Percentiles rank a stretch among this genome's conserved stretches.
These are phyloP conservation scores for Candida germanica DNA, from an alignment of 805 yeast genomes.

Conservation along the genomic window DNA sequence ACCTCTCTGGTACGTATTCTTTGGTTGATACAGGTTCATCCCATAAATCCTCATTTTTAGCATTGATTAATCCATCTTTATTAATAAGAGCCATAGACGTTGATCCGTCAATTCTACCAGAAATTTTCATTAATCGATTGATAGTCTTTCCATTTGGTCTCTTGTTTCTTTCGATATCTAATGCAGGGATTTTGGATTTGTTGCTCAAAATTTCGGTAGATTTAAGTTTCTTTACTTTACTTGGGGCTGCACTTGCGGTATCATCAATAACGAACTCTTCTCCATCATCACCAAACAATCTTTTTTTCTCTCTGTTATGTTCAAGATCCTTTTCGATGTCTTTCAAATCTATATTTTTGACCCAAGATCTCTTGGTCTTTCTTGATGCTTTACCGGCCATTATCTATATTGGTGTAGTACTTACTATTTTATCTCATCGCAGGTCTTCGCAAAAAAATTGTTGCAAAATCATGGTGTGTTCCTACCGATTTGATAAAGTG, in stretches of 20 bases:
- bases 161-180: slow-evolving; percentile 38
- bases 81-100: slow-evolving; percentile 52
- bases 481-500: too few species aligned
- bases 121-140: slow-evolving; percentile 63
- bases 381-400: slow-evolving; percentile 51
- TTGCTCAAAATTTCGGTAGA: slow-evolving; percentile 66
- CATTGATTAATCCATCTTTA: slow-evolving; percentile 56
- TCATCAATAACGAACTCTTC: slow-evolving; percentile 58
- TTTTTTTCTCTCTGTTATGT: slow-evolving; percentile 59
- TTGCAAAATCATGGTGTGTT: too few species aligned
- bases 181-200: slow-evolving; percentile 74
- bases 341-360: slow-evolving; percentile 83
- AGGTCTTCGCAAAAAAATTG: neutral
- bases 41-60: slow-evolving; percentile 67
- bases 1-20: slow-evolving; percentile 6
- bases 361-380: slow-evolving; percentile 91
- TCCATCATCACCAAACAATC: slow-evolving; percentile 57
- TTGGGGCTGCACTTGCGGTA: slow-evolving; percentile 45
- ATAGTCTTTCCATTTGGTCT: slow-evolving; percentile 60
- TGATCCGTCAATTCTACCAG: slow-evolving; percentile 67
- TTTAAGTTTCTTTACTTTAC: slow-evolving; percentile 46
- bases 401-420: neutral
- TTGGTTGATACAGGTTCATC: slow-evolving; percentile 27
- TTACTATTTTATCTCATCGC: neutral
- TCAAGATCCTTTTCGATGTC: slow-evolving; percentile 75